Percentiles rank a stretch among this genome's conserved stretches.
Conservation (phyloP, 2,329 filamentous ascomycete genomes). For the Cytospora paraplurivora region DNA sequence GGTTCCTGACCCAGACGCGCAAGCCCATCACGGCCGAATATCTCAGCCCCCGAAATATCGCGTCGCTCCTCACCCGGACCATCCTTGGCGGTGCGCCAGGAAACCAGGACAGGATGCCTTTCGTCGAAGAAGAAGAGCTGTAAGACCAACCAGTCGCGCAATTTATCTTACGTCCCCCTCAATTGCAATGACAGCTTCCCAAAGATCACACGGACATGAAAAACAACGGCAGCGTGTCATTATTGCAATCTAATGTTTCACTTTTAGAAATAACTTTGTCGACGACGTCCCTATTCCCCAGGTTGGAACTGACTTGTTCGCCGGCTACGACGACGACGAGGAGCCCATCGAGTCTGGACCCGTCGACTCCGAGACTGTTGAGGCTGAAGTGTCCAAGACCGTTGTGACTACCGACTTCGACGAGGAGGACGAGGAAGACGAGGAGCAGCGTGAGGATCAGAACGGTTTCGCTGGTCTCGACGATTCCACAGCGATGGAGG, state of each 20-base stretch:
- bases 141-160: conserved; percentile 13
- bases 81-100: conserved; percentile 9
- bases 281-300: conserved; percentile 20
- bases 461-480: conserved; percentile 8
- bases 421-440: conserved; percentile 5
- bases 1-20: conserved; percentile 19
- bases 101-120: conserved; percentile 24
- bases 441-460: conserved; percentile 3
- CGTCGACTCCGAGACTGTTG: conserved; percentile 11
- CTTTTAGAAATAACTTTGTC: conserved; percentile 8
- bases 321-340: conserved; percentile 19
- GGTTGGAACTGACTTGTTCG: conserved; percentile 24
- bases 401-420: conserved; percentile 4
- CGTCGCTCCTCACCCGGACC: conserved; percentile 20
- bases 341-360: conserved; percentile 20
- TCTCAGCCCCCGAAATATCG: conserved; percentile 23
- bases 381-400: conserved; percentile 10
- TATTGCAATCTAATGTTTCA: conserved; percentile 1
- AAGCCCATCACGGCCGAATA: conserved; percentile 25
- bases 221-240: background rate
- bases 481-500: conserved; percentile 17
- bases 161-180: background rate
- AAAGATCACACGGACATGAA: background rate
- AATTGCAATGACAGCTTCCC: background rate
- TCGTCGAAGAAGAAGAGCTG: conserved; percentile 21